A percentile compares a stretch with the other conserved stretches of the same genome.
Evolutionary conservation across 306 rosid species (phyloP).

Genomic region (Abrus precatorius): DNA sequence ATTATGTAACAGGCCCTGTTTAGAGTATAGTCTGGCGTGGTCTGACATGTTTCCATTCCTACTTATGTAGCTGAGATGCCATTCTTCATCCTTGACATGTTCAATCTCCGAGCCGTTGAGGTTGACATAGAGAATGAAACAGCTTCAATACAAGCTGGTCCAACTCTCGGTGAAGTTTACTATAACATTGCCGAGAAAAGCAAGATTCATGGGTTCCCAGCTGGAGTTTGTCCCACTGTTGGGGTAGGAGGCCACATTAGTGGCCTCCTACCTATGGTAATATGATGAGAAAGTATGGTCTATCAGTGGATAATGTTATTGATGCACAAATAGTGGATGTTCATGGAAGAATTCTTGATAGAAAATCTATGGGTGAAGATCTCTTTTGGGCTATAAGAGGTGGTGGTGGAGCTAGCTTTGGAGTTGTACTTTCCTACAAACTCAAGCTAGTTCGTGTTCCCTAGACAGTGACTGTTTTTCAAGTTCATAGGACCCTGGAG

Average conservation of each 20-base stretch:
- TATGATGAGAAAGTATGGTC: conserved; percentile 65
- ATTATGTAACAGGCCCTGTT: too few relatives aligned
- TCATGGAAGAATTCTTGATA: conserved; percentile 62
- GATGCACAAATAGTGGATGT: conserved; percentile 67
- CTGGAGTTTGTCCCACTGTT: conserved; percentile 65
- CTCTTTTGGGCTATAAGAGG: conserved; percentile 80
- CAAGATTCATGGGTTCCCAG: conserved; percentile 50
- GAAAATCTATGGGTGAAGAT: conserved; percentile 67
- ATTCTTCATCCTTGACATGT: conserved; percentile 62
- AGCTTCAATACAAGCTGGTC: conserved; percentile 45
- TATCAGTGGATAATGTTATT: conserved; percentile 62
- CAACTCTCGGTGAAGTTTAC: conserved; percentile 41
- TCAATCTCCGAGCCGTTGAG: conserved; percentile 51
- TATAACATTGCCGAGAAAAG: conserved; percentile 21
- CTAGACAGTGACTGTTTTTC: conserved; percentile 57
- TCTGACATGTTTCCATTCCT: too few relatives aligned
- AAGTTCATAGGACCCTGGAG: conserved; percentile 49
- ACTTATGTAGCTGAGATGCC: conserved; percentile 59
- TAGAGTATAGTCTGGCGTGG: too few relatives aligned
- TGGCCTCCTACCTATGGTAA: conserved; percentile 76
- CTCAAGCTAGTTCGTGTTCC: conserved; percentile 62
- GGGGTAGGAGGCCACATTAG: conserved; percentile 73
- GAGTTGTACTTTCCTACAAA: conserved; percentile 65
- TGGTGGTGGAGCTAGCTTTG: conserved; percentile 71
- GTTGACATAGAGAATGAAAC: conserved; percentile 44